Conservation (phyloP, 176 grass and related monocot genomes). For the Avena atlantica region DNA sequence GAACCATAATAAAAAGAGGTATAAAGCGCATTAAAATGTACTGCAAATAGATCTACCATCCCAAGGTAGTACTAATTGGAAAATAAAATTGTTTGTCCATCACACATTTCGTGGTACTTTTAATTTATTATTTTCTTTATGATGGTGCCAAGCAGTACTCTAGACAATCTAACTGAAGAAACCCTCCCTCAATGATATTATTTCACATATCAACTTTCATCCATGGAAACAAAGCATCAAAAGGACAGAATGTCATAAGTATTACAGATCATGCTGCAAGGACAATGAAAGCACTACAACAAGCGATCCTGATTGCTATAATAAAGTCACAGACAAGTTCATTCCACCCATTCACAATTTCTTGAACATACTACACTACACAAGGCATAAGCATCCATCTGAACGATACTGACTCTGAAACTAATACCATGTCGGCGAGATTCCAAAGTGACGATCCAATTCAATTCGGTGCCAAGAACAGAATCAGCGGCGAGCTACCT, state of each 20-base stretch:
- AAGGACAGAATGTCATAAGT: not conserved
- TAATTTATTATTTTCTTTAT: not conserved
- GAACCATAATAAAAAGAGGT: not conserved
- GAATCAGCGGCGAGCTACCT: constrained; percentile 25
- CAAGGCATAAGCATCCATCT: constrained; percentile 2
- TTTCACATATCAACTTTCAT: constrained; percentile 3
- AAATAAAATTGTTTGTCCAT: not conserved
- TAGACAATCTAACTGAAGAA: not conserved
- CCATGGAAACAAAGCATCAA: not conserved
- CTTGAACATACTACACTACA: constrained; percentile 1
- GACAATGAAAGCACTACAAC: not conserved
- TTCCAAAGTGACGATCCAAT: constrained; percentile 1
- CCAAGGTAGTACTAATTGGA: not conserved
- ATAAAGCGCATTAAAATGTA: not conserved
- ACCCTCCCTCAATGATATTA: not conserved
- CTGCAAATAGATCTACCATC: not conserved
- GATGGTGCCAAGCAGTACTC: not conserved
- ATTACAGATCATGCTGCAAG: not conserved
- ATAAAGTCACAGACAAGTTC: not conserved
- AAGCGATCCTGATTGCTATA: not conserved
- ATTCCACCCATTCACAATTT: not conserved
- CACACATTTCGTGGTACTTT: not conserved
- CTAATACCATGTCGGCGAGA: not conserved
- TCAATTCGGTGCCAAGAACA: constrained; percentile 33
- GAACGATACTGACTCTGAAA: not conserved